phyloP scores from a whole-genome alignment of 1,284 basidiomycete species.

The Volvariella volvacea region DNA sequence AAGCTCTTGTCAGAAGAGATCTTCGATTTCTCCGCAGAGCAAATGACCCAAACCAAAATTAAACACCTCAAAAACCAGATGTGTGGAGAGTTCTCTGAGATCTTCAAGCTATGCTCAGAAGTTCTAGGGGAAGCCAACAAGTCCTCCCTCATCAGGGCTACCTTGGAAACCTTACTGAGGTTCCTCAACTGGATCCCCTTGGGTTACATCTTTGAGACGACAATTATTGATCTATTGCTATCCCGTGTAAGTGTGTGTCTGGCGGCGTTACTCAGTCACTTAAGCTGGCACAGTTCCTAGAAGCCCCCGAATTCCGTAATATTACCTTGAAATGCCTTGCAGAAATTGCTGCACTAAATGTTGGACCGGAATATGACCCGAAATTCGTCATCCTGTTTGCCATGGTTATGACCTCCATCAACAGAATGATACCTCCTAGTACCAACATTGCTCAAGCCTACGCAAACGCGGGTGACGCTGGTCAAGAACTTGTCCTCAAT shows the following conservation, averaged over 20 bases:
- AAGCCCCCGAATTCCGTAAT: constrained; percentile 96
- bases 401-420: constrained; percentile 96
- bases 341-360: constrained; percentile 93
- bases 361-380: constrained; percentile 96
- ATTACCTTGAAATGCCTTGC: constrained; percentile 96
- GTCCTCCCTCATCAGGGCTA: constrained; percentile 91
- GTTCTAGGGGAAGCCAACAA: constrained; percentile 98
- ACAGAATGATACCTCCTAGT: constrained; percentile 95
- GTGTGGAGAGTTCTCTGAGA: constrained; percentile 95
- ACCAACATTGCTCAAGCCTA: constrained; percentile 96
- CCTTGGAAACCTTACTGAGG: constrained; percentile 90
- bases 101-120: constrained; percentile 94
- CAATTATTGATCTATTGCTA: constrained; percentile 92
- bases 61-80: constrained; percentile 97
- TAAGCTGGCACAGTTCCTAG: constrained; percentile 57
- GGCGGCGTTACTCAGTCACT: constrained; percentile 31
- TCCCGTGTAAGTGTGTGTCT: constrained; percentile 51
- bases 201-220: constrained; percentile 98
- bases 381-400: constrained; percentile 98
- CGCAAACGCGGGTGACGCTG: constrained; percentile 83
- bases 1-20: constrained; percentile 98
- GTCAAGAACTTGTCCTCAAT: constrained; percentile 97
- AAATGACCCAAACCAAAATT: constrained; percentile 98
- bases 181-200: constrained; percentile 99
- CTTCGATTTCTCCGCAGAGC: constrained; percentile 98